A percentile compares a stretch with the other conserved stretches of the same genome.
Conservation (phyloP, 2,329 filamentous ascomycete species). For the Myrmaecium sp. region DNA sequence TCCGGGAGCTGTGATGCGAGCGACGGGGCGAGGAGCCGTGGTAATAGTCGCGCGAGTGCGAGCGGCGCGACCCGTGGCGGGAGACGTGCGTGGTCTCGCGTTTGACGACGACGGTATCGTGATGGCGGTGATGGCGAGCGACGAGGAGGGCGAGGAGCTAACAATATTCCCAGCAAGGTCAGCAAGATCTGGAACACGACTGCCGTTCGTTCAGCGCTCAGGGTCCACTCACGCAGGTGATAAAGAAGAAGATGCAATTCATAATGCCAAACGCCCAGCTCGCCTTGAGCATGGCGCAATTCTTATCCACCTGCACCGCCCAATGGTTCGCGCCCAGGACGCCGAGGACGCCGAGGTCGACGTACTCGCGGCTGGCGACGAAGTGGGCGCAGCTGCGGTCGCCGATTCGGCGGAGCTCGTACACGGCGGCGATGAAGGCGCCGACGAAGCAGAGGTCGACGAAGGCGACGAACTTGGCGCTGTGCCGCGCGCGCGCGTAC, state of each 20-base stretch:
- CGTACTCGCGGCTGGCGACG: constrained; percentile 32
- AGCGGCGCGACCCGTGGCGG: constrained; percentile 20
- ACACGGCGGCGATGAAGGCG: constrained; percentile 45
- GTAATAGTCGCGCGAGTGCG: constrained; percentile 4
- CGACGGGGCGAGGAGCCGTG: constrained; percentile 19
- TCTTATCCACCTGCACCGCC: constrained; percentile 47
- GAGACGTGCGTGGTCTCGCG: constrained; percentile 31
- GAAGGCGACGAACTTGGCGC: constrained; percentile 41
- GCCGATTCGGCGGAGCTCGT: constrained; percentile 39
- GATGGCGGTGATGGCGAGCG: constrained; percentile 25
- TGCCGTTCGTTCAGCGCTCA: background rate
- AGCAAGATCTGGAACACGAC: too few species aligned
- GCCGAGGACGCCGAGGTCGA: constrained; percentile 46
- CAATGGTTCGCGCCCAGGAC: constrained; percentile 34
- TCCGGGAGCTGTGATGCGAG: constrained; percentile 20
- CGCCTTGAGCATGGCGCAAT: constrained; percentile 84
- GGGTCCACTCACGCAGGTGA: constrained; percentile 43
- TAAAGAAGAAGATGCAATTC: constrained; percentile 64
- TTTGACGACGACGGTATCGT: constrained; percentile 35
- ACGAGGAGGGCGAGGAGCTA: constrained; percentile 44
- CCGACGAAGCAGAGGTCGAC: constrained; percentile 46
- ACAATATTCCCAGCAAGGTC: constrained; percentile 11
- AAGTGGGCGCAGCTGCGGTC: constrained; percentile 52
- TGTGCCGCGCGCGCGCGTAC: constrained; percentile 41
- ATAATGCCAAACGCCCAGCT: constrained; percentile 82